Base-by-base conservation (phyloP, 257 asterid species). In the Ehretia macrophylla region DNA sequence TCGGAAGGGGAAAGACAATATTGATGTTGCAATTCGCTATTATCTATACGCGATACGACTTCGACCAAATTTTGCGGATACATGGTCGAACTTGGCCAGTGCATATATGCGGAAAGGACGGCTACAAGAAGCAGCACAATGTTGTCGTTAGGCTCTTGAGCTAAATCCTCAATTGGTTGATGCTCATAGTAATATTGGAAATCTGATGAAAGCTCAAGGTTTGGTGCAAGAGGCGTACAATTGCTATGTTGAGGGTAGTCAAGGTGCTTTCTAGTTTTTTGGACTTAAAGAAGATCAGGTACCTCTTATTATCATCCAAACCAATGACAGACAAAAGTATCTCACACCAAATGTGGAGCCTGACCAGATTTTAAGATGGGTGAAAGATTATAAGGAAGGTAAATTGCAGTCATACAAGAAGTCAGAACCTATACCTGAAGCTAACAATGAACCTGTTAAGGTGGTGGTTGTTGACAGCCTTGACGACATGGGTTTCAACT, bases 81-180 rank as follows among this genome's bases (percentile, higher is more conserved):
- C 94, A 45, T 93, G 99, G 99, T 93, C 99, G 59, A 93, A 93
- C 77, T 74, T 93, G 77, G 96, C 97, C 55, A 86, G 99, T 73
- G 99, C 97, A 62, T 93, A 93, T 75, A 93, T 85, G 96, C 82
- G 95, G 68, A 89, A 85, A 73, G 96, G 96, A 77, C 85, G 97
- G 82, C 80, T 83, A 60, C 79, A 58, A 64, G 99, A 93, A 78
- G 99, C 99, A 60, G 91, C 88, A n/a, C 91, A 93, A 72, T 89
- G 99, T 77, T 93, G 97, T 75, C 99, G 99, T 52, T 97, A 93
- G 75, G 97, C 99, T 72, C 95, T 93, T 72, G 90, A 95, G 52
- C 57, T 93, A 70, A 89, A 89, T 72, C 91, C 91, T 27, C 95
- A 66, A 46, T 71, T 89, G 95, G 99, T 93, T 66, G 99, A 93